Conservation (phyloP, 345 rosid genomes). For the Eucalyptus pauciflora region DNA sequence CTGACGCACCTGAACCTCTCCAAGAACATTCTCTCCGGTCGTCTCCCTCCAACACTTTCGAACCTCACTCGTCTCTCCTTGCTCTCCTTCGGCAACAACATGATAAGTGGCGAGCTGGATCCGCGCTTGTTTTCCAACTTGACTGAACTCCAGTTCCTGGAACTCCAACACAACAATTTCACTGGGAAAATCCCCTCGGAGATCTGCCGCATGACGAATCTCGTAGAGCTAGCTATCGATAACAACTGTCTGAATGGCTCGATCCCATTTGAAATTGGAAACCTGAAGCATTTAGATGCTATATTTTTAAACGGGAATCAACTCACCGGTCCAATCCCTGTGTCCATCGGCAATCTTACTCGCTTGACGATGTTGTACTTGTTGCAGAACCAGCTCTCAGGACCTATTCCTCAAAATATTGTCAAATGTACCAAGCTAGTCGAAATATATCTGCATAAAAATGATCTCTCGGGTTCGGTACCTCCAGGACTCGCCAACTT, state of each 20-base stretch:
- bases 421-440: too few relatives aligned
- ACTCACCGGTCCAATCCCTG: neutral
- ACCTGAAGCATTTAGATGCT: neutral
- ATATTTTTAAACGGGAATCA: neutral
- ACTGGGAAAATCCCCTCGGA: neutral
- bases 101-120: neutral
- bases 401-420: too few relatives aligned
- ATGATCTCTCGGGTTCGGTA: too few relatives aligned
- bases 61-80: neutral
- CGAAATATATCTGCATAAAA: too few relatives aligned
- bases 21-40: neutral
- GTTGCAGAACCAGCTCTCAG: too few relatives aligned
- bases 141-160: neutral
- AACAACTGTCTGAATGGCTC: neutral
- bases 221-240: neutral
- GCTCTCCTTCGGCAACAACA: neutral
- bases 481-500: too few relatives aligned
- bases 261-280: neutral
- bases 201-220: neutral
- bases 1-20: neutral
- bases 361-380: too few relatives aligned
- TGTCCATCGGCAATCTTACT: neutral
- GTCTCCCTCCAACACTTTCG: neutral
- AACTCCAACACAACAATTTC: neutral
- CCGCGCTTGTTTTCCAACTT: neutral